Base-by-base conservation (phyloP, 768 basidiomycete species). In the Dictyophora rubrovolvata region DNA sequence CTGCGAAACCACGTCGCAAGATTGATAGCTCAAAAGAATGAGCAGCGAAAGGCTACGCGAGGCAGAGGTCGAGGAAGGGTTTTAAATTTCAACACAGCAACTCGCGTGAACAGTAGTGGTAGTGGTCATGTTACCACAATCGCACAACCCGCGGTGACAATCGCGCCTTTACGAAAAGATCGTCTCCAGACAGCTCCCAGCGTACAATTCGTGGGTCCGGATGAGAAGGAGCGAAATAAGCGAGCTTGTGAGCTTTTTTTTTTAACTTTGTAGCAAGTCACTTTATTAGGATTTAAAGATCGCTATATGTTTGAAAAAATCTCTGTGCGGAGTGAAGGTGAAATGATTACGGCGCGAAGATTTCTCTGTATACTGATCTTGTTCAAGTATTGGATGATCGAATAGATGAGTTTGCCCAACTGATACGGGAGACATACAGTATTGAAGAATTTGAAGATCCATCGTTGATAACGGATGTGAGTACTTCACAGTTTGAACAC, bases 261-360 rank as follows among this genome's bases (percentile, higher is more conserved):
- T 51, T 28, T 69, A 64, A 63, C 21, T 34, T 57, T 57, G 42
- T 28, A 5, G 23, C 1, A 47, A 17, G 18, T 28, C 33, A 6
- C 2, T 53, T 53, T 33, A 60, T 54, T 8, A 10, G 35, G 14
- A 20, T 35, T 22, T 20, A 23, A 63, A 90, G 87, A 86, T 77
- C 81, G 89, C 28, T 98, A 97, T 69, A 94, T 95, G 93, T 93
- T 89, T 66, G 93, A 97, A 70, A 93, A 90, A 72, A 77, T 87
- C 22, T 82, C 83, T 1, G 89, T 89, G 66, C 77, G 93, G 50
- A 86, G 90, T 62, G 87, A 87, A 77, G 84, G 93, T 91, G 64
- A 53, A 23, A 57, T 48, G 1, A 18, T n/a, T n/a, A 21, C 46
- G 47, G 33, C 28, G n/a, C 18, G n/a, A 47, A 17, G 23, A 20